Evolutionary conservation across 179 eudicot species (phyloP), one percentile per base, ranked within the genome.

Genomic region (Spinacia oleracea): DNA sequence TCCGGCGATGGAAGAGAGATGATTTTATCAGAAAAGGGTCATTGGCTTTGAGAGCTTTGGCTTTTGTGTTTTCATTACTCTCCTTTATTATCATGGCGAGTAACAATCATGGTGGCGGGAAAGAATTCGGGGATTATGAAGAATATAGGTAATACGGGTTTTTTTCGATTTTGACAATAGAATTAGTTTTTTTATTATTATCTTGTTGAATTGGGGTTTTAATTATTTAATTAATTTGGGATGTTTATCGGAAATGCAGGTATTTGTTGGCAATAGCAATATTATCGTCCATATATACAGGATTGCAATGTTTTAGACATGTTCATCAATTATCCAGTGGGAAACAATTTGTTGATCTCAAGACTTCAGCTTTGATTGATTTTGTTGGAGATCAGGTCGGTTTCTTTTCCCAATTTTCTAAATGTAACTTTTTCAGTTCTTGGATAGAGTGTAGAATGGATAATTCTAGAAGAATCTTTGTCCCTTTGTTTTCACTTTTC

Each of bases 371-470:
- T 78, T 43, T 78, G 81, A 43, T 84, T 78, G 87, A 86, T 69
- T 86, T 82, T 83, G 66, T 82, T 82, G 89, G 89, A 32, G 89
- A 86, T 80, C 89, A 86, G 89, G 89, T 72, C 27, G 27, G 4
- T 34, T 70, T 0, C 23, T 35, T 65, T 16, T 0, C 20, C 31
- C 72, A 46, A 6, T 70, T 25, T 7, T 69, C 72, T 23, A 6
- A 38, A 70, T 25, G 23, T 3, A 12, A 2, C 58, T 5, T 5
- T 58, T 35, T 74, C 25, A 38, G 50, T 38, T 67, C 29, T 67
- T 67, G 46, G 71, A 67, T 38, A n/a, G 27, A 21, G 23, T 20
- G 72, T 69, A 69, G 53, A 69, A 69, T 23, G 72, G 32, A 45
- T 46, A 23, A 15, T 25, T 27, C 35, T 45, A 27, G 38, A 42